phyloP scores from a whole-genome alignment of 371 early-diverging fungal species.

The Haplosporangium sp. region DNA sequence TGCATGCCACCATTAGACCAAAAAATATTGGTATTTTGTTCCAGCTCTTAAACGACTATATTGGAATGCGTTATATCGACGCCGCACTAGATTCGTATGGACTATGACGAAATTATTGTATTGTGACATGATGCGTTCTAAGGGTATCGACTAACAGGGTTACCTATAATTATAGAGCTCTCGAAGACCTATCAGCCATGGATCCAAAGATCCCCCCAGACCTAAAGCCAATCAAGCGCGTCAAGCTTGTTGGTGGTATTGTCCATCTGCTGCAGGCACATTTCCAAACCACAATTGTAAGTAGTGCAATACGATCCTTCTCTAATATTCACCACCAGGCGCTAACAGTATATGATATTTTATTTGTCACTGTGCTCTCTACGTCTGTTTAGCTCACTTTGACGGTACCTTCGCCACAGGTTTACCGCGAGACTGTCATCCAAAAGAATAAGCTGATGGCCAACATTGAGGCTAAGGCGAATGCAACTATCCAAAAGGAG shows the following conservation, averaged over 20 bases:
- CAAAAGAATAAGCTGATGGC: conserved; percentile 90
- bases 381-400: conserved; percentile 72
- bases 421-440: conserved; percentile 85
- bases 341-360: neutral
- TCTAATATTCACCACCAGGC: neutral
- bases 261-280: conserved; percentile 91
- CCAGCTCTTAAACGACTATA: conserved; percentile 75
- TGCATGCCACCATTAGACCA: conserved; percentile 50
- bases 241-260: conserved; percentile 76
- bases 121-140: neutral
- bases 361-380: neutral
- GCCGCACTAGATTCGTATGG: conserved; percentile 85
- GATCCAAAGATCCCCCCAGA: conserved; percentile 80
- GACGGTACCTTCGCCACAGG: conserved; percentile 79
- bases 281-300: conserved; percentile 88
- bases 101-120: neutral
- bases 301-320: conserved; percentile 6
- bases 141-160: neutral
- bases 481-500: conserved; percentile 82
- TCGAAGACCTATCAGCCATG: conserved; percentile 75
- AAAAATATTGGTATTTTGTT: conserved; percentile 73
- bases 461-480: conserved; percentile 81
- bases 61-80: conserved; percentile 85
- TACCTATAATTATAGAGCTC: conserved; percentile 60
- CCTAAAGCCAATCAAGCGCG: conserved; percentile 73